These are phyloP conservation scores for Sanghuangporus sanghuang DNA, from an alignment of 1,284 basidiomycete genomes.

Conservation along the genomic window DNA sequence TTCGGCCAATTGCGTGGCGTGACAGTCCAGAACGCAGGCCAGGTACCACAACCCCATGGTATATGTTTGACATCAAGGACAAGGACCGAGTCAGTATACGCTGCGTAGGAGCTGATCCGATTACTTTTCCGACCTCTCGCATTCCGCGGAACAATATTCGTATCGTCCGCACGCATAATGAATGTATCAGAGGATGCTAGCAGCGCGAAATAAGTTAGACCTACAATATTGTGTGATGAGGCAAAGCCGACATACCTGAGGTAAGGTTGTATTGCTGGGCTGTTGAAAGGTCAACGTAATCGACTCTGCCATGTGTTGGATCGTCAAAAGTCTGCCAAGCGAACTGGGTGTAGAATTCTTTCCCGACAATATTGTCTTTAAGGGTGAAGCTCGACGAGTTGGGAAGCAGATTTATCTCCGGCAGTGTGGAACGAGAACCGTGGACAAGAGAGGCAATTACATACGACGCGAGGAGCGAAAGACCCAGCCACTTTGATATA, in stretches of 20 bases:
- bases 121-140: conserved; percentile 23
- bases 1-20: conserved; percentile 24
- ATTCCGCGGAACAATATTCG: conserved; percentile 15
- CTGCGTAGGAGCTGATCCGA: conserved; percentile 20
- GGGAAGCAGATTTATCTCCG: not conserved
- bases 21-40: conserved; percentile 39
- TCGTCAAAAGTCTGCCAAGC: conserved; percentile 23
- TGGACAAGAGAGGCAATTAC: not conserved
- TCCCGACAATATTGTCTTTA: conserved; percentile 19
- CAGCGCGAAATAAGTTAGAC: not conserved
- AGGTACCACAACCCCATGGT: conserved; percentile 26
- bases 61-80: conserved; percentile 27
- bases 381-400: conserved; percentile 3
- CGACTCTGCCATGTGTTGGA: conserved; percentile 27
- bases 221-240: not conserved
- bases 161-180: conserved; percentile 23
- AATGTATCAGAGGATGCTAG: conserved; percentile 17
- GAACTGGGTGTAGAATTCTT: conserved; percentile 24
- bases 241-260: not conserved
- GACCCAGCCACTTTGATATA: not conserved
- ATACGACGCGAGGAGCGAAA: not conserved
- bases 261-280: conserved; percentile 2
- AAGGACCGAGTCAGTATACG: conserved; percentile 22
- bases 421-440: not conserved
- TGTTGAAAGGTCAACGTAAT: conserved; percentile 9